Base-by-base conservation (phyloP, 2,329 filamentous ascomycete genomes). In the Venturia nashicola region DNA sequence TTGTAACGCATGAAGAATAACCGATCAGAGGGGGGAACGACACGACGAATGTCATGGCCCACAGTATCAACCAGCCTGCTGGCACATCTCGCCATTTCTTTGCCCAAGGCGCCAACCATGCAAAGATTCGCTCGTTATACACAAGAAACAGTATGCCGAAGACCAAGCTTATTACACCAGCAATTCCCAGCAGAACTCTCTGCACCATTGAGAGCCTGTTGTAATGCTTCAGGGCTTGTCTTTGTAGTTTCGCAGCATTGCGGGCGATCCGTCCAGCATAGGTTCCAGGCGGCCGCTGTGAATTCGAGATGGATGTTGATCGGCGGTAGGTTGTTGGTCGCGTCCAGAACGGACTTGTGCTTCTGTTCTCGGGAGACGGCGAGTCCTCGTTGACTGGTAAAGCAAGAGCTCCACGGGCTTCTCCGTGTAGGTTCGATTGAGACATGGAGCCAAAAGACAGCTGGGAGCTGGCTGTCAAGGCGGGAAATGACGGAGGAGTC, bases 11-110 rank as follows among this genome's bases (percentile, higher is more conserved):
- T 1, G 88, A 90, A 66, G 87, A 90, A 79, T 96, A 96, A 16
- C 92, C 92, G 67, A 97, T 87, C 69, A 96, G 75, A 2, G 92
- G 92, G 23, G 92, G 92, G 74, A 96, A 95, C 2, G 87, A 90
- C 18, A 91, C 88, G 48, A 83, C 72, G 73, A 92, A 91, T 43
- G 89, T 87, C 69, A 90, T 78, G 40, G 83, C 73, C 84, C 91
- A 96, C 46, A 94, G 80, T 61, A 97, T 83, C 66, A 86, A 75
- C 79, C 86, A 89, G 54, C 91, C 93, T 62, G 82, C 86, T 0
- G 79, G 82, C 5, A 91, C 78, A 39, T 84, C 81, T 70, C 90
- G 85, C 91, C 91, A 97, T 67, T 83, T 82, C 73, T 86, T 81
- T 27, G 92, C 90, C 14, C 86, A 75, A 7, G 91, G 90, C 14